A percentile compares a stretch with the other conserved stretches of the same genome.
phyloP scores from a whole-genome alignment of 768 basidiomycete genomes.

The Pulveroboletus sp. region DNA sequence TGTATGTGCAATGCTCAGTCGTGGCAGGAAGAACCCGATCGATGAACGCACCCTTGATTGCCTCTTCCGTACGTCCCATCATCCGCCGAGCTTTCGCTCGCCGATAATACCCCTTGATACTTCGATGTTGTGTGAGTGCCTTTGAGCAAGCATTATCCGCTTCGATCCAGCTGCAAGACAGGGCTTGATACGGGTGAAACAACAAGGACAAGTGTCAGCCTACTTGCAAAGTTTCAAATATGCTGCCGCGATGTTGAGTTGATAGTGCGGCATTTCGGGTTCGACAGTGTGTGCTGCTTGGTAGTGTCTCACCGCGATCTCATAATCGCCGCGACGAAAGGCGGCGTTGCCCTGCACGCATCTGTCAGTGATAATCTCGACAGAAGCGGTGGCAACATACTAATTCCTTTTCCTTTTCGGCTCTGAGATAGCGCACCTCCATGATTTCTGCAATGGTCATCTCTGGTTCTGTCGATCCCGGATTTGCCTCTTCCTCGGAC shows the following conservation, averaged over 20 bases:
- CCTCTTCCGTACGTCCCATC: constrained; percentile 53
- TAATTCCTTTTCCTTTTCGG: constrained; percentile 69
- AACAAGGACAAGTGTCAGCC: constrained; percentile 24
- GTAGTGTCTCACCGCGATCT: constrained; percentile 55
- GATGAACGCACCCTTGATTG: constrained; percentile 49
- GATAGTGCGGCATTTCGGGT: constrained; percentile 72
- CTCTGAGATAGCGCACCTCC: constrained; percentile 69
- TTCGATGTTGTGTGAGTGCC: constrained; percentile 62
- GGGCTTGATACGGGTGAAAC: constrained; percentile 14
- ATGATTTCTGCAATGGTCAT: constrained; percentile 75
- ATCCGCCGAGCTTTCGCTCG: constrained; percentile 66
- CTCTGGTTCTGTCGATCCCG: constrained; percentile 25
- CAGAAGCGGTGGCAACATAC: constrained; percentile 33
- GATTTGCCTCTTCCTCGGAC: constrained; percentile 47
- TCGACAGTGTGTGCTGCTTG: constrained; percentile 60
- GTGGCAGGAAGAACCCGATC: too few relatives aligned
- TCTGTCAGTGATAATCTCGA: constrained; percentile 2
- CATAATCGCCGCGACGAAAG: constrained; percentile 62
- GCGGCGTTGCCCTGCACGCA: constrained; percentile 59
- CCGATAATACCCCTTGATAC: constrained; percentile 68
- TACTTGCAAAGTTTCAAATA: constrained; percentile 70
- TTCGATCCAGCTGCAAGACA: constrained; percentile 56
- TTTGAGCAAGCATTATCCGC: constrained; percentile 69
- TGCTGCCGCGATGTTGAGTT: constrained; percentile 74
- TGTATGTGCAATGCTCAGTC: constrained; percentile 23